These are phyloP conservation scores for Vigna trinervia DNA, from an alignment of 306 rosid species.

Conservation along the genomic window DNA sequence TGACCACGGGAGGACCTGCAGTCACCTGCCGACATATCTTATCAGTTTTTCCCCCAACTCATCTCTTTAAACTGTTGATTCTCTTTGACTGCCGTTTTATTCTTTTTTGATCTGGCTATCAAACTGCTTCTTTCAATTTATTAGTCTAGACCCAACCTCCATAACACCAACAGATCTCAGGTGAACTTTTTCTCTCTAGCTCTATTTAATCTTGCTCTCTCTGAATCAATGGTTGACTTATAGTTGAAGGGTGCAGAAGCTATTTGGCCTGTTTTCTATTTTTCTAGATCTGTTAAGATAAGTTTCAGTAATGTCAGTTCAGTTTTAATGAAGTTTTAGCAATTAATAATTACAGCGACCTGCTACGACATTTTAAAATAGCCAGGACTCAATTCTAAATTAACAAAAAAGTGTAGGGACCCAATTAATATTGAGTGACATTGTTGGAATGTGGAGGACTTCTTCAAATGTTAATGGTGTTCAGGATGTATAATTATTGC, in stretches of 20 bases:
- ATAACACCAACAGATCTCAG: neutral
- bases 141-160: slow-evolving; percentile 5
- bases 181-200: slow-evolving; percentile 1
- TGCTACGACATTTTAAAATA: neutral
- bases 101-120: slow-evolving; percentile 6
- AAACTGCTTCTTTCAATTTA: neutral
- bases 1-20: neutral
- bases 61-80: neutral
- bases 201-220: neutral
- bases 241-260: slow-evolving; percentile 12
- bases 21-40: neutral
- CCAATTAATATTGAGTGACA: slow-evolving; percentile 1
- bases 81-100: neutral
- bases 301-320: slow-evolving; percentile 7
- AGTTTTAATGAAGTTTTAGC: slow-evolving; percentile 8
- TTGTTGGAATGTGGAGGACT: slow-evolving; percentile 21
- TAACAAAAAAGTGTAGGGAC: neutral
- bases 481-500: slow-evolving; percentile 29
- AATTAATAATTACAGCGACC: neutral
- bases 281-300: neutral
- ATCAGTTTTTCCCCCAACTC: neutral
- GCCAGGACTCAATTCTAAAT: slow-evolving; percentile 1
- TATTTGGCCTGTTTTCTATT: neutral
- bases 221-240: neutral
- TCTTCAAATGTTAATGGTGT: slow-evolving; percentile 15